Base-by-base conservation (phyloP, 345 rosid species). In the Eucalyptus dawsonii region DNA sequence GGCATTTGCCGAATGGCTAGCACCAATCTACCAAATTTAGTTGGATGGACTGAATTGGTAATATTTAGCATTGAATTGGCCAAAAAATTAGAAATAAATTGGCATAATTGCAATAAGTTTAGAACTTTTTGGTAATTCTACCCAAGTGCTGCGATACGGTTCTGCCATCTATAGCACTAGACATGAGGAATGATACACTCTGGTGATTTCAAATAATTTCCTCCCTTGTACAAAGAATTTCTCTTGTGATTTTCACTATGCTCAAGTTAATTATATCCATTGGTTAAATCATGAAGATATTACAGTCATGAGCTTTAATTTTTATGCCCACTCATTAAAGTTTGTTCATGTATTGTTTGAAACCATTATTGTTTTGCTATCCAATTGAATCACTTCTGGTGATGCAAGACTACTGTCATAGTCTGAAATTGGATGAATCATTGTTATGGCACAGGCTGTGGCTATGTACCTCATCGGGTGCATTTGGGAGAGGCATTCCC, bases 31-130 rank as follows among this genome's bases (percentile, higher is more conserved):
- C 24, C 11, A 53, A 53, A 53, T 53, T 53, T 53, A 53, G 25
- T 53, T 53, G 11, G 2, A 53, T 53, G 11, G 58, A 53, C 4
- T 53, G 25, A 53, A 21, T 21, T 53, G 25, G 0, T 16, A 51
- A 22, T 8, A 53, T 53, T 53, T 21, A 21, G 24, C 11, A 53
- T 53, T 53, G 58, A 53, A 53, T 53, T 53, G 58, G 2, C 25
- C 24, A 53, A 53, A 53, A 17, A 17, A 17, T 7, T 51, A 8
- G 4, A 21, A 53, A 53, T 53, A 2, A 53, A 53, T 53, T 21
- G 11, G 2, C 2, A 53, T 11, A 53, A 53, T 21, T 53, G 0
- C 1, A 21, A 0, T 53, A 53, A 2, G 0, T 21, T 53, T 53
- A 53, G 1, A 53, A 21, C 11, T 53, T 53, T 53, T 53, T 53